Evolutionary conservation across 2,329 filamentous ascomycete genomes (phyloP).

Genomic region (Stromatinia cepivora): DNA sequence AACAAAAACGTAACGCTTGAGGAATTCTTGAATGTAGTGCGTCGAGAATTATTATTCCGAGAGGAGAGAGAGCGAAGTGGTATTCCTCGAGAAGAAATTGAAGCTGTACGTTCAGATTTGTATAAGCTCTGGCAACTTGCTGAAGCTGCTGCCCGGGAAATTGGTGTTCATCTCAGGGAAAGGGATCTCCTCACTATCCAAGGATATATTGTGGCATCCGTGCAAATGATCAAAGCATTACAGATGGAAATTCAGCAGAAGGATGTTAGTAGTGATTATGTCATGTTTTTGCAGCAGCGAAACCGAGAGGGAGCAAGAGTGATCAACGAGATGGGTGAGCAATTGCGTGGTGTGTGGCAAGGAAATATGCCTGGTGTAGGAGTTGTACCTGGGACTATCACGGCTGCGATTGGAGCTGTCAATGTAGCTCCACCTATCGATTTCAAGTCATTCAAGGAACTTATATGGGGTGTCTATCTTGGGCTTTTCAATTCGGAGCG

Average conservation of each 20-base stretch:
- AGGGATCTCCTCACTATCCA: conserved; percentile 3
- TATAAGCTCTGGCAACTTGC: conserved; percentile 11
- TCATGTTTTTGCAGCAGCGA: conserved; percentile 20
- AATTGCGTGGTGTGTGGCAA: conserved; percentile 10
- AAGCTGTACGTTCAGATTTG: conserved; percentile 10
- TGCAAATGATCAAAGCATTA: conserved; percentile 10
- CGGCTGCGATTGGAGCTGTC: background rate
- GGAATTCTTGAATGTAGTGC: conserved; percentile 15
- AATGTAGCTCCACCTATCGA: conserved; percentile 15
- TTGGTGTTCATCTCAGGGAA: conserved; percentile 8
- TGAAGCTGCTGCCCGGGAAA: conserved; percentile 12
- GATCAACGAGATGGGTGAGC: conserved; percentile 18
- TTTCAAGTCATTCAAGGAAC: conserved; percentile 9
- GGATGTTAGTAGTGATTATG: conserved; percentile 23
- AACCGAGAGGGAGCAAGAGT: conserved; percentile 16
- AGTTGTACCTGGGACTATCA: background rate
- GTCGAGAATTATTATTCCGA: conserved; percentile 3
- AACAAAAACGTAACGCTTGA: conserved; percentile 8
- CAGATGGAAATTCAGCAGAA: conserved; percentile 11
- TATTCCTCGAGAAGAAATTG: background rate
- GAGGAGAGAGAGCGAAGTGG: background rate
- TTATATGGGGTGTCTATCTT: conserved; percentile 18
- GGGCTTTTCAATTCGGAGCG: conserved; percentile 21
- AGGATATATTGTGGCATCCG: conserved; percentile 14
- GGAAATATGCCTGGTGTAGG: background rate